These are phyloP conservation scores for Trichoderma sp. DNA, from an alignment of 2,329 filamentous ascomycete genomes.

Conservation along the genomic window DNA sequence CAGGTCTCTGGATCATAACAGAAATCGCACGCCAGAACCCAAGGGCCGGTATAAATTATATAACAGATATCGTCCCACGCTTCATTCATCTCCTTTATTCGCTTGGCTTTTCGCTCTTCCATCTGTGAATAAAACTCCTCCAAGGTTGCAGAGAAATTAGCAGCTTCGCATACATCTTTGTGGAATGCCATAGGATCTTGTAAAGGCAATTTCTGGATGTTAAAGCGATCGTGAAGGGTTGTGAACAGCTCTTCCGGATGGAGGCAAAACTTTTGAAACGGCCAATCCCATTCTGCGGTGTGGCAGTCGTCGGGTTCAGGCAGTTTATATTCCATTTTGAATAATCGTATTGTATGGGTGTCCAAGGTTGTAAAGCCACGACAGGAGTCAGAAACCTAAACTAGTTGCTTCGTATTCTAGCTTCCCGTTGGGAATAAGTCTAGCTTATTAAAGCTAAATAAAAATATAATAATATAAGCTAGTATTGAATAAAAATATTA, in stretches of 20 bases:
- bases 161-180: neutral
- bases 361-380: neutral
- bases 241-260: neutral
- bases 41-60: neutral
- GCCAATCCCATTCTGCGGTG: neutral
- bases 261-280: neutral
- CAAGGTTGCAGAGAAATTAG: neutral
- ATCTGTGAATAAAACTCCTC: neutral
- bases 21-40: neutral
- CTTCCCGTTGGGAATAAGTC: too few relatives aligned
- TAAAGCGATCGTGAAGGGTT: neutral
- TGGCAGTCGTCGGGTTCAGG: neutral
- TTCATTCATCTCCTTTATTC: neutral
- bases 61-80: neutral
- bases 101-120: neutral
- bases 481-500: too few relatives aligned
- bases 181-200: neutral
- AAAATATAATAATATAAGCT: too few relatives aligned
- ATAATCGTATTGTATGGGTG: neutral
- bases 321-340: neutral
- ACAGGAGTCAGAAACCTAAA: neutral
- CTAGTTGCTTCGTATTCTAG: neutral
- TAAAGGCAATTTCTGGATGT: neutral
- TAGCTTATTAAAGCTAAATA: too few relatives aligned
- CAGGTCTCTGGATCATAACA: neutral